phyloP scores from a whole-genome alignment of 768 basidiomycete species.

The Lactarius hengduanensis region DNA sequence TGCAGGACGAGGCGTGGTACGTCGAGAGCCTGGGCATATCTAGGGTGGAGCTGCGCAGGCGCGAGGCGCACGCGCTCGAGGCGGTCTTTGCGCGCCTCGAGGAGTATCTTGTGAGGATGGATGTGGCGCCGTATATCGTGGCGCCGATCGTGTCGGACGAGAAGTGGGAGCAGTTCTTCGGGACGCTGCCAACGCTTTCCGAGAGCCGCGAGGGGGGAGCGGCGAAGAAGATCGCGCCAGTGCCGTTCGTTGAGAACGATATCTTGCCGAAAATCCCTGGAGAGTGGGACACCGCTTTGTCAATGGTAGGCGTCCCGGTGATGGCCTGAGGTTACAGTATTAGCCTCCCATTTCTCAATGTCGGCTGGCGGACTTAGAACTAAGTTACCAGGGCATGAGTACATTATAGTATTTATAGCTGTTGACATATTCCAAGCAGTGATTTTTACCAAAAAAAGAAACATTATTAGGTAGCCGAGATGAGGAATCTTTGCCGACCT shows the following conservation, averaged over 20 bases:
- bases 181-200: slow-evolving; percentile 21
- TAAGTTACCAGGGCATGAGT: background rate
- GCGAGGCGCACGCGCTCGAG: slow-evolving; percentile 32
- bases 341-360: background rate
- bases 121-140: slow-evolving; percentile 15
- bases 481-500: too few relatives aligned
- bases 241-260: background rate
- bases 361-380: background rate
- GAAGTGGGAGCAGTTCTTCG: slow-evolving; percentile 34
- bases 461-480: background rate
- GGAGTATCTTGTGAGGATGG: slow-evolving; percentile 24
- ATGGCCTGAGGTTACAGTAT: background rate
- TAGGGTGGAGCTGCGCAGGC: slow-evolving; percentile 43
- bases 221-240: background rate
- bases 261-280: background rate
- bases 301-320: background rate
- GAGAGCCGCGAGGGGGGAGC: background rate
- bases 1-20: slow-evolving; percentile 56
- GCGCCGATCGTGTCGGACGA: slow-evolving; percentile 36
- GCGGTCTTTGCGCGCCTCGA: slow-evolving; percentile 30
- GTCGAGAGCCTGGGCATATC: slow-evolving; percentile 50
- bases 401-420: too few relatives aligned
- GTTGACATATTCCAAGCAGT: too few relatives aligned
- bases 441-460: too few relatives aligned
- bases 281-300: background rate